Evolutionary conservation across 345 rosid species (phyloP), one percentile per base, ranked within the genome.

Genomic region (Syzygium aqueum): DNA sequence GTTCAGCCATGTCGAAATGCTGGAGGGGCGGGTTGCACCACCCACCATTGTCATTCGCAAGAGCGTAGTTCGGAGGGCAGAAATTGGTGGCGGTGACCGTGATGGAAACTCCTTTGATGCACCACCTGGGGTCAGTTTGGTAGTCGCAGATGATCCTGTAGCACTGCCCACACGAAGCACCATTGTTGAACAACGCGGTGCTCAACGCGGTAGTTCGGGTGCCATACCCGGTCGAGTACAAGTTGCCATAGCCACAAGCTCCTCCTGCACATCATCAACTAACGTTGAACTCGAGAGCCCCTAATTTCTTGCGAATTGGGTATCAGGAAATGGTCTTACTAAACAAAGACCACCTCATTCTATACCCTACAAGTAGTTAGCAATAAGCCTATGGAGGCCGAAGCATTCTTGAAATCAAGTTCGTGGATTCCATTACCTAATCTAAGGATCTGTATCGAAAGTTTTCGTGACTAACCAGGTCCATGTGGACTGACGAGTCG

Each of bases 1-100:
- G 98, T 89, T 96, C 95, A 7, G 98, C 97, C 98, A 97, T 96
- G 77, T 97, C 99, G 51, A 97, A 97, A 87, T 97, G 99, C 89
- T 95, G 93, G 61, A 94, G 98, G 33, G 99, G 99, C 84, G 97
- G 96, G 86, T 97, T 97, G 93, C 99, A 97, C 99, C 99, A 97
- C 53, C 99, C 99, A 19, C 99, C 99, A n/a, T 90, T 28, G 89
- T 95, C 88, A 89, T 89, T 96, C 2, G 98, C 93, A 8, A 90
- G 92, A 52, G 96, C 98, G 51, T 65, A 91, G 89, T 95, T 95
- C 0, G 98, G 98, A 83, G 98, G 98, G 89, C 97, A 95, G 84
- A 95, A 95, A 77, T 95, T 95, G 11, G 98, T 95, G 10, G 98
- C 95, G 1, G 97, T 95, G 40, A 95, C 89, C 16, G 93, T 90